Conservation (phyloP, 2,329 filamentous ascomycete genomes). For the Curvularia hawaiiensis region DNA sequence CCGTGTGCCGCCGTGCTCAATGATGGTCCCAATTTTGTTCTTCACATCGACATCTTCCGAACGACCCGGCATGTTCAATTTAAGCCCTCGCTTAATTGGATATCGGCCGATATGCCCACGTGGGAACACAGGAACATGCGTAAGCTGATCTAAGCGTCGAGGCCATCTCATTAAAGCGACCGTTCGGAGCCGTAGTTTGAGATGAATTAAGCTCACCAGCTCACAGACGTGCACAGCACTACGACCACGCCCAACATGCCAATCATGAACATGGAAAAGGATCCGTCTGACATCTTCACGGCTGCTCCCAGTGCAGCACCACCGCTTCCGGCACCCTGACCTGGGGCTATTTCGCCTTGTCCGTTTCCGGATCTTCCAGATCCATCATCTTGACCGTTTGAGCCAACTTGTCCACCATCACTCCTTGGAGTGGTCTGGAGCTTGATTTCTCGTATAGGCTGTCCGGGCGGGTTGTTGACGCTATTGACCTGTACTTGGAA, state of each 20-base stretch:
- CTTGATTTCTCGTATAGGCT: constrained; percentile 37
- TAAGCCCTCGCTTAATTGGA: not conserved
- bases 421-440: constrained; percentile 31
- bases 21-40: not conserved
- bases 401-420: constrained; percentile 38
- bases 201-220: constrained; percentile 4
- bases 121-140: not conserved
- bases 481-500: constrained; percentile 32
- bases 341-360: constrained; percentile 18
- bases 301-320: constrained; percentile 14
- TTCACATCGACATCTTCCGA: not conserved
- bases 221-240: constrained; percentile 18
- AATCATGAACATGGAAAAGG: constrained; percentile 19
- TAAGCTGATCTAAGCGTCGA: not conserved
- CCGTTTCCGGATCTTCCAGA: constrained; percentile 1
- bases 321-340: not conserved
- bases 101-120: not conserved
- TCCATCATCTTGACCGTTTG: constrained; percentile 23
- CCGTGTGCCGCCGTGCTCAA: not conserved
- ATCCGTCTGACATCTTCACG: constrained; percentile 15
- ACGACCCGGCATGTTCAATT: not conserved
- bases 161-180: not conserved
- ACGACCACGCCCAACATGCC: constrained; percentile 18
- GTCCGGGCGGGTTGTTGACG: constrained; percentile 41
- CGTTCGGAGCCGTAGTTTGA: not conserved